A percentile compares a stretch with the other conserved stretches of the same genome.
Evolutionary conservation across 768 basidiomycete genomes (phyloP).

Genomic region (Leccinum obscurum): DNA sequence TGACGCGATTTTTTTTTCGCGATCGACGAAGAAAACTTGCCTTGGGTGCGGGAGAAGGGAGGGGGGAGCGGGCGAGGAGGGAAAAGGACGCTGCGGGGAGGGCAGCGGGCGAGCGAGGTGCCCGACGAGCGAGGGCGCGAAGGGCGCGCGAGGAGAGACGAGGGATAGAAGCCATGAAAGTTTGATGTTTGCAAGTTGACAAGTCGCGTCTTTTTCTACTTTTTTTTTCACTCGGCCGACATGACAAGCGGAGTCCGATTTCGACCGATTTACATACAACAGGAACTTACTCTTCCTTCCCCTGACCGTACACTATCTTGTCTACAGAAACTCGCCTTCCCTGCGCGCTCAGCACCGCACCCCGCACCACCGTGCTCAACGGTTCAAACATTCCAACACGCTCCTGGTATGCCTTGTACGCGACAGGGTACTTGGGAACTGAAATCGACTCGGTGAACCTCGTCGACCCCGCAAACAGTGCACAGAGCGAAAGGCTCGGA

Average conservation of each 20-base stretch:
- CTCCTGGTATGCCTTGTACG: conserved; percentile 69
- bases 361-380: conserved; percentile 45
- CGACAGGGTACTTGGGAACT: conserved; percentile 64
- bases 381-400: conserved; percentile 83
- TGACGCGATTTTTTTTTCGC: conserved; percentile 21
- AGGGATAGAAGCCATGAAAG: conserved; percentile 53
- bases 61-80: conserved; percentile 51
- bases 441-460: conserved; percentile 81
- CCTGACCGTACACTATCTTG: conserved; percentile 44
- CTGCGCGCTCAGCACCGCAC: conserved; percentile 36
- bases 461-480: conserved; percentile 79
- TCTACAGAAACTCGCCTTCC: conserved; percentile 42
- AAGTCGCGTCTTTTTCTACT: conserved; percentile 14
- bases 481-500: conserved; percentile 62
- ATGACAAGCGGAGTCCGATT: conserved; percentile 3
- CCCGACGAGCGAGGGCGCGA: conserved; percentile 65
- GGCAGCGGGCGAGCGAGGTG: conserved; percentile 47
- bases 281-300: conserved; percentile 22
- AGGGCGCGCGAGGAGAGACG: conserved; percentile 66
- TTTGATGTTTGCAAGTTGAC: conserved; percentile 21
- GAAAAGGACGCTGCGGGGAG: conserved; percentile 67
- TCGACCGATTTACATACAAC: conserved; percentile 10
- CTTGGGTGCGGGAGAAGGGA: conserved; percentile 26
- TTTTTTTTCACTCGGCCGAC: conserved; percentile 15
- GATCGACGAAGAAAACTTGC: conserved; percentile 29